phyloP scores from a whole-genome alignment of 1,284 basidiomycete species.

The Heterobasidion annosum region DNA sequence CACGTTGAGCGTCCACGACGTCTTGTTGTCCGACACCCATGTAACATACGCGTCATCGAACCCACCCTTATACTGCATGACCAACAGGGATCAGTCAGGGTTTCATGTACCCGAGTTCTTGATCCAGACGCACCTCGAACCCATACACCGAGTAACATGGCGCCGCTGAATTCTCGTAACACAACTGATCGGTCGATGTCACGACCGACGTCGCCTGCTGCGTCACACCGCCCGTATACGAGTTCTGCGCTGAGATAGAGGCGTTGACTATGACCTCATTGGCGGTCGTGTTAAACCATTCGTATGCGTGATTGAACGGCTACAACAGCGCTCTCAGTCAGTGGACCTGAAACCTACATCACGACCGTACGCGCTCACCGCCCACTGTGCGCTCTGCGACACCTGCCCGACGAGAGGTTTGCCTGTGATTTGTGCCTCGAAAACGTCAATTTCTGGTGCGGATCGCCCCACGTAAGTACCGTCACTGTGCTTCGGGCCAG shows the following conservation, averaged over 20 bases:
- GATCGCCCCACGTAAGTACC: slow-evolving; percentile 44
- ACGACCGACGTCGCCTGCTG: slow-evolving; percentile 35
- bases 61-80: slow-evolving; percentile 10
- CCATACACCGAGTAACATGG: slow-evolving; percentile 47
- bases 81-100: background rate
- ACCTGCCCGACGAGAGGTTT: background rate
- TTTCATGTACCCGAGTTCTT: background rate
- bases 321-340: slow-evolving; percentile 4
- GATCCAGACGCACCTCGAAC: slow-evolving; percentile 31
- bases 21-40: slow-evolving; percentile 62
- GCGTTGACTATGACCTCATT: slow-evolving; percentile 37
- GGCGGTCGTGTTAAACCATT: slow-evolving; percentile 27
- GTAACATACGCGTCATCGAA: slow-evolving; percentile 53
- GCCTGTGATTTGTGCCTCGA: slow-evolving; percentile 24
- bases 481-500: slow-evolving; percentile 41
- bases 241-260: slow-evolving; percentile 33
- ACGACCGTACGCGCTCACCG: background rate
- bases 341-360: no score
- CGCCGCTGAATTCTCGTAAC: slow-evolving; percentile 21
- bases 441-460: slow-evolving; percentile 42
- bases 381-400: slow-evolving; percentile 6
- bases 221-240: slow-evolving; percentile 41
- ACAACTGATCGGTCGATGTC: slow-evolving; percentile 4
- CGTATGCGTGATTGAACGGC: slow-evolving; percentile 38
- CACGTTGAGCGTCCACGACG: slow-evolving; percentile 71